Evolutionary conservation across 176 grass and related monocot species (phyloP), one percentile per base, ranked within the genome.

Genomic region (Tillandsia fasciculata): DNA sequence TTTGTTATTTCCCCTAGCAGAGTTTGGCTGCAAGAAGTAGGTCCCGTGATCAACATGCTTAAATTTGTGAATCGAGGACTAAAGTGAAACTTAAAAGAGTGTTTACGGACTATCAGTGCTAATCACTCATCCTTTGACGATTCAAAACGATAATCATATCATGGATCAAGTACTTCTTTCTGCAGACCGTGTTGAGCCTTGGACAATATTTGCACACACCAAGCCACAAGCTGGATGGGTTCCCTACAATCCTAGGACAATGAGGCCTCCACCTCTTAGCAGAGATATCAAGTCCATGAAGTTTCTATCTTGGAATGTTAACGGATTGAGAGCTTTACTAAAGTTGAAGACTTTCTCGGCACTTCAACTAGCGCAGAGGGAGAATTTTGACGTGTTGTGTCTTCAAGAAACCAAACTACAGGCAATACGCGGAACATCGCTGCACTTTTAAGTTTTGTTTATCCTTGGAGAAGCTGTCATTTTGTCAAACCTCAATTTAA

Each of bases 341-440:
- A 96, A 92, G 68, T 74, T 77, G 49, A 89, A 87, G 82, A 77
- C 65, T 63, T 91, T 85, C 71, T 89, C 93, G 70, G 20, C 87
- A 56, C 77, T 89, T 65, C 73, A 90, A 64, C 77, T 97, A 53
- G 89, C 86, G 69, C 73, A 90, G 79, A 92, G 90, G 71, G 93
- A 97, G 64, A 89, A 92, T 74, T 97, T 97, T 83, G 93, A 97
- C 81, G 77, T 97, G 26, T 42, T 97, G 67, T 97, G 93, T 68
- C 75, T 97, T 63, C 93, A 97, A 85, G 93, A 92, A 59, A 97
- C 93, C 24, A 97, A 97, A 92, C 85, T 96, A 51, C 89, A 96
- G 89, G 93, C 68, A 87, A 83, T 70, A 76, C 54, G 27, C 67
- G 9, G 17, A 22, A 72, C 15, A 63, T 73, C 26, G 65, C 47